A percentile compares a stretch with the other conserved stretches of the same genome.
Conservation (phyloP, 2,329 filamentous ascomycete genomes). For the Xylaria sp. region DNA sequence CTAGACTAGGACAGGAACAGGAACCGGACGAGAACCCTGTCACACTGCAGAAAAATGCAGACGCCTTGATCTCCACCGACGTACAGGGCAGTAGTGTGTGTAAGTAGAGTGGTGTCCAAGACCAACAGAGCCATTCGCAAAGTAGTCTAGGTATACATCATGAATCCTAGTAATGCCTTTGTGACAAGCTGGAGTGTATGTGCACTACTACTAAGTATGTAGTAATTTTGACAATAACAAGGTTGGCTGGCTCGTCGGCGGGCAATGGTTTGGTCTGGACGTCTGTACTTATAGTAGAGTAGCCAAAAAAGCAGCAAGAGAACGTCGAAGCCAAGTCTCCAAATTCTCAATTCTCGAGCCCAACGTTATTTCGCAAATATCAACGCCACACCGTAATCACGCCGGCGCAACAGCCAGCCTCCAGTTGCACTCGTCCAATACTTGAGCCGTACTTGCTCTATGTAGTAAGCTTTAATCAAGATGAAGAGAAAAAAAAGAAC, state of each 20-base stretch:
- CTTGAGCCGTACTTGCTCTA: background rate
- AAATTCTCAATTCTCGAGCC: background rate
- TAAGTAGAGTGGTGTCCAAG: background rate
- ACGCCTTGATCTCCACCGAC: background rate
- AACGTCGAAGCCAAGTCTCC: background rate
- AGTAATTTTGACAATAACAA: no score
- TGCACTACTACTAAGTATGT: no score
- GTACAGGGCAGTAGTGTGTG: background rate
- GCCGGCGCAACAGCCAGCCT: constrained; percentile 2
- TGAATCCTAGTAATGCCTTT: no score
- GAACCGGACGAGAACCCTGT: constrained; percentile 13
- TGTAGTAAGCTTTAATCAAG: background rate
- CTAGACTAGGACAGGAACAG: constrained; percentile 18
- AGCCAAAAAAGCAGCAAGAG: background rate
- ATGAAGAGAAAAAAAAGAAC: background rate
- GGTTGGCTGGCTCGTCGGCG: no score
- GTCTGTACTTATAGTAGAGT: no score
- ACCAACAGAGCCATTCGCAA: no score
- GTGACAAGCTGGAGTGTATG: no score
- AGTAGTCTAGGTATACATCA: no score
- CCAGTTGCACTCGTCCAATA: background rate
- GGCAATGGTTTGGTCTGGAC: no score
- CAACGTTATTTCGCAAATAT: background rate
- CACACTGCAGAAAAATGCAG: constrained; percentile 10
- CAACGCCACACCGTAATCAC: constrained; percentile 16